These are phyloP conservation scores for Amaranthus tricolor DNA, from an alignment of 179 eudicot genomes.

Conservation along the genomic window DNA sequence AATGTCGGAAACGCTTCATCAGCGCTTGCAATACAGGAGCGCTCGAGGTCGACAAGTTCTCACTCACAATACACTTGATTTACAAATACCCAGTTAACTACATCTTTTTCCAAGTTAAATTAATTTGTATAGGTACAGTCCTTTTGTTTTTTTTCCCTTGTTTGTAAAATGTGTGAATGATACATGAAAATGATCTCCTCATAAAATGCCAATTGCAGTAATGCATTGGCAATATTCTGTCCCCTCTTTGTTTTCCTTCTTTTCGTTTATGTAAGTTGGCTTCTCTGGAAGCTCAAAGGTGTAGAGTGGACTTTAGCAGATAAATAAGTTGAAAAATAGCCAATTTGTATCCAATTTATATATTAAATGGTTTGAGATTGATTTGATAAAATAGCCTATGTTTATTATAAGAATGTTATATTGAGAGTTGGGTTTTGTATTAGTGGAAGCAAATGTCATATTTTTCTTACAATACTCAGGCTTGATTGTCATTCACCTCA, in stretches of 20 bases:
- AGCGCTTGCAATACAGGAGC: constrained; percentile 87
- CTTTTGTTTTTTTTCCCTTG: not conserved
- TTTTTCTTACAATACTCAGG: too few species aligned
- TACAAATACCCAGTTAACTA: constrained; percentile 34
- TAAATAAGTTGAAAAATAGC: too few species aligned
- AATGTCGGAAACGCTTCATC: constrained; percentile 80
- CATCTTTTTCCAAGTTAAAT: not conserved
- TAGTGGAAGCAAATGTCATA: too few species aligned
- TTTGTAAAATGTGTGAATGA: constrained; percentile 13
- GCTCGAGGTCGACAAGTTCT: constrained; percentile 73
- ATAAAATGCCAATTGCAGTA: constrained; percentile 19
- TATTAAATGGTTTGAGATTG: too few species aligned
- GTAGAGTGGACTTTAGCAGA: not conserved
- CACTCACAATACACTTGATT: constrained; percentile 45
- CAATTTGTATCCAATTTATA: too few species aligned
- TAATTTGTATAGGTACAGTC: constrained; percentile 22
- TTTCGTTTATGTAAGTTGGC: not conserved
- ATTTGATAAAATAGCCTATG: too few species aligned
- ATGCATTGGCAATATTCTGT: constrained; percentile 5
- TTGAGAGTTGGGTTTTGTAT: too few species aligned
- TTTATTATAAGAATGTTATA: too few species aligned
- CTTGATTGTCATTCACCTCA: too few species aligned
- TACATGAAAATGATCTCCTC: not conserved
- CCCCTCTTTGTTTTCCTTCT: not conserved
- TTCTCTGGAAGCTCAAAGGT: not conserved